phyloP scores from a whole-genome alignment of 768 basidiomycete species.

The Mycena latifolia region DNA sequence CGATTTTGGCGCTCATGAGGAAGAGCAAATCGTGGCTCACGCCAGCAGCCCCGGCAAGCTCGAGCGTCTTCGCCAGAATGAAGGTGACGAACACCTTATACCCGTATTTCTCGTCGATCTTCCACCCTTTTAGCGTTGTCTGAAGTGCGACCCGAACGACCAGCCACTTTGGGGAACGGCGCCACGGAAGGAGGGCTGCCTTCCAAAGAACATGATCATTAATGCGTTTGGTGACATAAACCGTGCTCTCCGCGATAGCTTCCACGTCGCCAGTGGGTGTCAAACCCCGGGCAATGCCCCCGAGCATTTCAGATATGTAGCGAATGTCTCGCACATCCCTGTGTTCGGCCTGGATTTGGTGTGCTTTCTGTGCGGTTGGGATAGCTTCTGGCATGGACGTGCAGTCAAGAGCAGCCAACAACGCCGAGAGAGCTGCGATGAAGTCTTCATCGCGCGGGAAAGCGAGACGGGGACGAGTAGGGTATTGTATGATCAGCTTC shows the following conservation, averaged over 20 bases:
- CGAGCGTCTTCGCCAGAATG: slow-evolving; percentile 47
- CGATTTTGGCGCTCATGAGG: slow-evolving; percentile 52
- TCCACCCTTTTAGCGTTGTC: slow-evolving; percentile 43
- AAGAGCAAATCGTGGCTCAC: slow-evolving; percentile 48
- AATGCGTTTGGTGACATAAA: slow-evolving; percentile 51
- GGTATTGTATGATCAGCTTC: slow-evolving; percentile 59
- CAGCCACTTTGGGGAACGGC: slow-evolving; percentile 65
- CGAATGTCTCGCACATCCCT: slow-evolving; percentile 58
- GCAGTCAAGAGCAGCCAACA: slow-evolving; percentile 52
- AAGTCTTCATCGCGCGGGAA: slow-evolving; percentile 42
- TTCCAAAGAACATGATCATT: slow-evolving; percentile 62
- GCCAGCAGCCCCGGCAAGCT: slow-evolving; percentile 17
- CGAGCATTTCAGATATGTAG: slow-evolving; percentile 63
- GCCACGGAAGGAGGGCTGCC: slow-evolving; percentile 55
- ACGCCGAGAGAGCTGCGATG: slow-evolving; percentile 49
- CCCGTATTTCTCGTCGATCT: slow-evolving; percentile 17
- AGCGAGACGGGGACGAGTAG: slow-evolving; percentile 54
- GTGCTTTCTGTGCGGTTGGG: slow-evolving; percentile 53
- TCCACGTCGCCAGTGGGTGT: slow-evolving; percentile 38
- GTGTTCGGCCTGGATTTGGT: slow-evolving; percentile 47
- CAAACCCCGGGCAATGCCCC: slow-evolving; percentile 58
- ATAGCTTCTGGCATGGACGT: slow-evolving; percentile 48
- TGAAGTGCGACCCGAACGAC: slow-evolving; percentile 60
- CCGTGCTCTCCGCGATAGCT: slow-evolving; percentile 1
- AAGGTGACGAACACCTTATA: slow-evolving; percentile 66